A percentile compares a stretch with the other conserved stretches of the same genome.
phyloP scores from a whole-genome alignment of 257 asterid species.

The Nyctanthes arbortristis region DNA sequence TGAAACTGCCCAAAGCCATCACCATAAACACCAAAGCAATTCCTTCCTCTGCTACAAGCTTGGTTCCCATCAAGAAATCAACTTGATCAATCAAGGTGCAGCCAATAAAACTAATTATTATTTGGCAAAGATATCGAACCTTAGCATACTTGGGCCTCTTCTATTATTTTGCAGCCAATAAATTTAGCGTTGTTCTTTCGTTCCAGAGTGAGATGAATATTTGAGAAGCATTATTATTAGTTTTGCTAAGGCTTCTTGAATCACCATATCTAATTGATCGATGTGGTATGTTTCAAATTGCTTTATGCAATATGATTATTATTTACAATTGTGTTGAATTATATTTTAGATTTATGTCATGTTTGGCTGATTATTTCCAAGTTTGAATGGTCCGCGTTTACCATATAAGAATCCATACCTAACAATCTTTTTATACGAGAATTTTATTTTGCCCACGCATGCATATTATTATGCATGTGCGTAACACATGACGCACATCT shows the following conservation, averaged over 20 bases:
- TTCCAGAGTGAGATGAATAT: neutral
- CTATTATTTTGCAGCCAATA: neutral
- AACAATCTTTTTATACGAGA: too few species aligned
- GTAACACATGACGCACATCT: too few species aligned
- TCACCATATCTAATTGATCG: neutral
- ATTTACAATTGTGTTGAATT: neutral
- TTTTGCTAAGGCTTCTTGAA: neutral
- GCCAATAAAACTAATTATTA: neutral
- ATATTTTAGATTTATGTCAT: neutral
- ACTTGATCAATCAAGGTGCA: neutral
- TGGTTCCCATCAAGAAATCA: slow-evolving; percentile 2
- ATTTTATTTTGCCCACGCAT: too few species aligned
- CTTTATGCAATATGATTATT: neutral
- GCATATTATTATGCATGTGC: too few species aligned
- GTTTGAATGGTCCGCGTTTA: too few species aligned
- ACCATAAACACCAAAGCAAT: neutral
- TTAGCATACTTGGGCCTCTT: neutral
- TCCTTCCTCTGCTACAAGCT: neutral
- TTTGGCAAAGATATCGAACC: neutral
- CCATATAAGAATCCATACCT: too few species aligned
- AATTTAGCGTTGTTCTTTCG: neutral
- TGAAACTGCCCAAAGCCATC: neutral
- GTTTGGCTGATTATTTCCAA: neutral
- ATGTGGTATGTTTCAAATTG: neutral
- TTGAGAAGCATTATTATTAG: neutral